Conservation (phyloP, 495 filamentous ascomycete species). For the Penicillium antarcticum region DNA sequence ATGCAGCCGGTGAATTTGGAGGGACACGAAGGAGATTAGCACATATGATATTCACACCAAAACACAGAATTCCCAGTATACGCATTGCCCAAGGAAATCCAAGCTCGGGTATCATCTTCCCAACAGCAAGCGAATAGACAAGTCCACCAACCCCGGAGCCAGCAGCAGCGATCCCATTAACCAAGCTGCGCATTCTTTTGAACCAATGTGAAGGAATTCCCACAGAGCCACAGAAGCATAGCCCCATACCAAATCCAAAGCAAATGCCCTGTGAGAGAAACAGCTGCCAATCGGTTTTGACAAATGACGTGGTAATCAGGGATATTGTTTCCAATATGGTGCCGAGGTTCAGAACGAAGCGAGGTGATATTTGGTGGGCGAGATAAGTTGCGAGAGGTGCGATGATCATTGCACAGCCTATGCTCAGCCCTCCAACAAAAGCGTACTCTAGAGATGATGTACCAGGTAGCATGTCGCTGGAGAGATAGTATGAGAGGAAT, state of each 20-base stretch:
- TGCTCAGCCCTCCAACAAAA: constrained; percentile 50
- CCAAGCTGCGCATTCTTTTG: constrained; percentile 42
- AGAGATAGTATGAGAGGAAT: constrained; percentile 51
- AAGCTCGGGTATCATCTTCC: constrained; percentile 44
- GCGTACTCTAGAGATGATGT: constrained; percentile 47
- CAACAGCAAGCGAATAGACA: constrained; percentile 44
- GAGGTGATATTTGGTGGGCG: constrained; percentile 29
- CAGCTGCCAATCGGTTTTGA: constrained; percentile 45
- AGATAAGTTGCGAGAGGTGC: constrained; percentile 43
- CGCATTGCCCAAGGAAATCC: constrained; percentile 49
- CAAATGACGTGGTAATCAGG: constrained; percentile 48
- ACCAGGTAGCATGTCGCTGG: constrained; percentile 37
- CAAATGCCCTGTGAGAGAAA: constrained; percentile 48
- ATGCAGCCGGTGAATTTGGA: constrained; percentile 30
- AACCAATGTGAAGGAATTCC: constrained; percentile 53
- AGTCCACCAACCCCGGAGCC: constrained; percentile 51
- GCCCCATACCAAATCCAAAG: constrained; percentile 50
- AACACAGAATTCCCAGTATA: constrained; percentile 44
- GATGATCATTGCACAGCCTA: constrained; percentile 45
- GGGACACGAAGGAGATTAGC: constrained; percentile 40
- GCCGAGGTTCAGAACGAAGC: constrained; percentile 37
- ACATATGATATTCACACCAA: constrained; percentile 36
- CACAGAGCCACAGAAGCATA: constrained; percentile 48
- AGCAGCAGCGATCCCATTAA: constrained; percentile 45
- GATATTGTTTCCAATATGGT: constrained; percentile 35